phyloP scores from a whole-genome alignment of 495 filamentous ascomycete genomes.

The Chaetomium fimeti region DNA sequence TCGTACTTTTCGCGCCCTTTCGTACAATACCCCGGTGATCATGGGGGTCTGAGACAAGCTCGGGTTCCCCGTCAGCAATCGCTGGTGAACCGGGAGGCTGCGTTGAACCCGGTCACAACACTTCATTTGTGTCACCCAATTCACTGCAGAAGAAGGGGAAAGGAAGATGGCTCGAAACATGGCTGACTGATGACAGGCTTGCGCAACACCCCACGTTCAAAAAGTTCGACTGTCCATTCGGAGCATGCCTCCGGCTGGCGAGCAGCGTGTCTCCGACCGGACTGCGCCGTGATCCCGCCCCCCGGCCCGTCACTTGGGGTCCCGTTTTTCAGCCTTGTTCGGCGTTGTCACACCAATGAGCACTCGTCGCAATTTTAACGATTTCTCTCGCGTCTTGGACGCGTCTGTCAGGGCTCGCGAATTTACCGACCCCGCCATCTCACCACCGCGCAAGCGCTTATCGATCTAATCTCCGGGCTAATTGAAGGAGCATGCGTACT shows the following conservation, averaged over 20 bases:
- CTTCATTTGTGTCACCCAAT: slow-evolving; percentile 7
- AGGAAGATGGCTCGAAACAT: slow-evolving; percentile 13
- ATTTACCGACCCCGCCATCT: neutral
- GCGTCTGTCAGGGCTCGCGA: neutral
- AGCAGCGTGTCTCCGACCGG: neutral
- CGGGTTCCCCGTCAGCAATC: neutral
- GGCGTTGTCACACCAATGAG: neutral
- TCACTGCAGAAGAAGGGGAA: slow-evolving; percentile 8
- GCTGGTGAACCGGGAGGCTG: slow-evolving; percentile 6
- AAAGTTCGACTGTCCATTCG: neutral
- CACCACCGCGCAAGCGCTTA: neutral
- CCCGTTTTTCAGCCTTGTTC: neutral
- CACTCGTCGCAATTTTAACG: too few relatives aligned
- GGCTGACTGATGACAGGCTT: neutral
- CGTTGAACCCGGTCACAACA: neutral
- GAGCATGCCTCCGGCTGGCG: neutral
- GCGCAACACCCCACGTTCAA: neutral
- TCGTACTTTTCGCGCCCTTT: neutral
- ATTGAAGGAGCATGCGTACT: neutral
- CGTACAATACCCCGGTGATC: neutral
- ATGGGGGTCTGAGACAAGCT: slow-evolving; percentile 2
- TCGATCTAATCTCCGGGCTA: slow-evolving; percentile 8
- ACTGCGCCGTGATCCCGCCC: neutral
- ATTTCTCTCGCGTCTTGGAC: slow-evolving; percentile 4
- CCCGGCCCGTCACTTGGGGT: neutral